Percentiles rank a stretch among this genome's conserved stretches.
Conservation (phyloP, 179 eudicot genomes). For the Spergularia azorica region DNA sequence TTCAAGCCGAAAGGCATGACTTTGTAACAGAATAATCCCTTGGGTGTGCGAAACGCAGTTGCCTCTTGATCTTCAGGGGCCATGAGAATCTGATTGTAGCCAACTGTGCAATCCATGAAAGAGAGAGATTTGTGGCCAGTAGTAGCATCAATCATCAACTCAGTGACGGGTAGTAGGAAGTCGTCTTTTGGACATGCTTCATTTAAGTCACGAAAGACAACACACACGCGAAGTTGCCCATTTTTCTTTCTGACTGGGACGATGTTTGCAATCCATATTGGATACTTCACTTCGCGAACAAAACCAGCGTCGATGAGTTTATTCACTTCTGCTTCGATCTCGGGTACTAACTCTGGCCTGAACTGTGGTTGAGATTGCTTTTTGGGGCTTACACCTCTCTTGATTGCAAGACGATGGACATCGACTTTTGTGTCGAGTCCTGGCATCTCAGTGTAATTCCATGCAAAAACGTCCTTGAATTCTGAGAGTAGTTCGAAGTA, state of each 20-base stretch:
- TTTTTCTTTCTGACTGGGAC: too few species aligned
- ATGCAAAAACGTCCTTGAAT: too few species aligned
- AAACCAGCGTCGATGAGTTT: too few species aligned
- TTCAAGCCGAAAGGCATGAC: neutral
- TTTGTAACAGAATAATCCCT: too few species aligned
- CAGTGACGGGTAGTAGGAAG: neutral
- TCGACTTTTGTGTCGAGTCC: neutral
- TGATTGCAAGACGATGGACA: neutral
- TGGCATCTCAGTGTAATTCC: slow-evolving; percentile 3
- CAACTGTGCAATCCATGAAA: neutral
- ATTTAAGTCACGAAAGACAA: neutral
- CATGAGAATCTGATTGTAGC: neutral
- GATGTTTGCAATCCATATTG: slow-evolving; percentile 11
- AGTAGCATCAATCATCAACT: neutral
- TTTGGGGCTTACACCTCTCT: neutral
- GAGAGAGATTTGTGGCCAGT: neutral
- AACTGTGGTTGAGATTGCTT: slow-evolving; percentile 9
- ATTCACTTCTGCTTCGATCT: too few species aligned
- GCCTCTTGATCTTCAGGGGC: too few species aligned
- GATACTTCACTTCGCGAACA: too few species aligned
- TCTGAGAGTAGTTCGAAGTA: neutral
- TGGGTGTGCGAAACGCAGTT: neutral
- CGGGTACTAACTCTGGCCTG: neutral
- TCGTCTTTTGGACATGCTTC: neutral
- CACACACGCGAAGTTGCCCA: too few species aligned